Base-by-base conservation (phyloP, 2,329 filamentous ascomycete genomes). In the Periconia digitata region DNA sequence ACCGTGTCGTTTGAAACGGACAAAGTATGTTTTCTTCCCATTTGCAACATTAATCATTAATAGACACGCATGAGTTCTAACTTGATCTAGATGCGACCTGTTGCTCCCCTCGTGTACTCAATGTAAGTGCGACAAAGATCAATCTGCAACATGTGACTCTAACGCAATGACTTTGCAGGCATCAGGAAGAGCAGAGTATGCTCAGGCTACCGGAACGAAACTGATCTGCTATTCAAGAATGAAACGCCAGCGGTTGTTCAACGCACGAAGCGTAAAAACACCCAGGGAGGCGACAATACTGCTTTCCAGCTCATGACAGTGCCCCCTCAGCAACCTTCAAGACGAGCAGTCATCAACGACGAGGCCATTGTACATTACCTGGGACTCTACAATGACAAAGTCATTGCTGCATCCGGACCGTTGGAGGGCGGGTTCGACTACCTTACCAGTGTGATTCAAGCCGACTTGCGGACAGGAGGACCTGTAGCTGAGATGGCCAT, bases 121-220 rank as follows among this genome's bases (percentile, higher is more conserved):
- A 46, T 62, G 59, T 44, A 32, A 32, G 27, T 32, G 27, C 10
- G 10, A 32, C 27, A 3, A 32, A 15, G n/a, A 32, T 13, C 27
- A 5, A 12, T 32, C 4, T 10, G 8, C 12, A 32, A 32, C 27
- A 12, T 13, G n/a, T 32, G 3, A 12, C 27, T n/a, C n/a, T 32
- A 15, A 32, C 8, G 10, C 4, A 12, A 4, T 3, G 8, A 10
- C 27, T 15, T 13, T 32, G 12, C 8, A 32, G 27, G 27, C 27
- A 44, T 57, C 13, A 49, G 53, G n/a, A 55, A 53, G 35, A 51
- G 47, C 15, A 34, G 57, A 10, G 23, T 45, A 16, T 62, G 59
- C 42, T 46, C 44, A 13, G 59, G 59, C n/a, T 62, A 62, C 41
- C 50, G 55, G 13, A 51, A 60, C 35, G 57, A 59, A 32, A 49